Conservation (phyloP, 1,284 basidiomycete genomes). For the Rhodotorula sp. region DNA sequence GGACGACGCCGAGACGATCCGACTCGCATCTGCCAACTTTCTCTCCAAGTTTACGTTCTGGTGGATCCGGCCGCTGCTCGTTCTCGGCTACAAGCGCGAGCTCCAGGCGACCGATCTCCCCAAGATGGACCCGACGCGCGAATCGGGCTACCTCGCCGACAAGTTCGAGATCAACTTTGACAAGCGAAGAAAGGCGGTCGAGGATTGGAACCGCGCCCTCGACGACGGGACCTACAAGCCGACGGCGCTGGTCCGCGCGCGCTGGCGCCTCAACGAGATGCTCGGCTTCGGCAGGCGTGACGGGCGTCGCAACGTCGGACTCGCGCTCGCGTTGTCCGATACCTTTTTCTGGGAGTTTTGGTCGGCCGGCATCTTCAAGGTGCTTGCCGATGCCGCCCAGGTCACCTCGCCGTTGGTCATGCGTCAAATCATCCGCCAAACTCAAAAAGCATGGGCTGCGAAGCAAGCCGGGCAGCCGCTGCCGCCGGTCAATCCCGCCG, state of each 20-base stretch:
- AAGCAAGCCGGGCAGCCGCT: slow-evolving; percentile 55
- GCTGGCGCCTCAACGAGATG: slow-evolving; percentile 26
- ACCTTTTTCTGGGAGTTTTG: slow-evolving; percentile 79
- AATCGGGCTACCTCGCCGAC: slow-evolving; percentile 57
- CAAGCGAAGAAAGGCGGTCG: slow-evolving; percentile 41
- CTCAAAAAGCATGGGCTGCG: slow-evolving; percentile 38
- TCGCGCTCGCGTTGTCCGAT: slow-evolving; percentile 64
- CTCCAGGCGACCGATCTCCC: slow-evolving; percentile 25
- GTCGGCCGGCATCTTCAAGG: slow-evolving; percentile 54
- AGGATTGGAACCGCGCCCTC: slow-evolving; percentile 47
- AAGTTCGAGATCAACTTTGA: slow-evolving; percentile 45
- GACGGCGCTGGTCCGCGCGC: slow-evolving; percentile 21
- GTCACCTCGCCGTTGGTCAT: slow-evolving; percentile 71
- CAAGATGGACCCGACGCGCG: slow-evolving; percentile 58
- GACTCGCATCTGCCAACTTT: slow-evolving; percentile 60
- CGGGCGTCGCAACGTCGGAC: slow-evolving; percentile 55
- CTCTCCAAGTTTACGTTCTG: slow-evolving; percentile 61
- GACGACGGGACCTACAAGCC: slow-evolving; percentile 41
- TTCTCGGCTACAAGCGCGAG: slow-evolving; percentile 62
- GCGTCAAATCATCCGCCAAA: slow-evolving; percentile 70
- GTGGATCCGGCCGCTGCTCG: slow-evolving; percentile 45
- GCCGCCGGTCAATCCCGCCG: slow-evolving; percentile 65
- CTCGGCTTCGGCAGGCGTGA: slow-evolving; percentile 35
- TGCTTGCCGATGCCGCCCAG: slow-evolving; percentile 59
- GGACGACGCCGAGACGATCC: slow-evolving; percentile 62